These are phyloP conservation scores for Westerdykella aurantiaca DNA, from an alignment of 2,329 filamentous ascomycete species.

Conservation along the genomic window DNA sequence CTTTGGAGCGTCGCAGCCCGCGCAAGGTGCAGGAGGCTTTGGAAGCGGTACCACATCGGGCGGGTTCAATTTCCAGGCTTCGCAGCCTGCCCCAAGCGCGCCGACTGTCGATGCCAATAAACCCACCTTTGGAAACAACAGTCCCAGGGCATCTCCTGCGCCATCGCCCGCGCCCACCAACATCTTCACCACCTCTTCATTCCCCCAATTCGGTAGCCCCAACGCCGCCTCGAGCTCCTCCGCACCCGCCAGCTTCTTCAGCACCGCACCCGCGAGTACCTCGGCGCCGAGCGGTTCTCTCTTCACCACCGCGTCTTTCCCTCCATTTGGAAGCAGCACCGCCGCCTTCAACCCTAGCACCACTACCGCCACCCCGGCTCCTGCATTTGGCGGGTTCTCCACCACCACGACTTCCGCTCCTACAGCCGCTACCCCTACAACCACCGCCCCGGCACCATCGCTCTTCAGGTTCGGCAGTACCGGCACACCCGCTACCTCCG, in stretches of 20 bases:
- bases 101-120: neutral
- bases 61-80: neutral
- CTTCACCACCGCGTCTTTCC: neutral
- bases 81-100: neutral
- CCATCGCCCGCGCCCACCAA: constrained; percentile 21
- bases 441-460: too few relatives aligned
- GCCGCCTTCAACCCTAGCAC: neutral
- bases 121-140: constrained; percentile 9
- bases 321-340: constrained; percentile 1
- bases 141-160: constrained; percentile 15
- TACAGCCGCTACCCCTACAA: too few relatives aligned
- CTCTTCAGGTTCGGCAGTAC: constrained; percentile 19
- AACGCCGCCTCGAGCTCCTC: constrained; percentile 8
- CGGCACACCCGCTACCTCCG: too few relatives aligned
- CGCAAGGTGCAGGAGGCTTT: constrained; percentile 2
- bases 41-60: neutral
- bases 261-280: neutral
- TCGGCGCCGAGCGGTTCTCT: neutral
- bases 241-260: constrained; percentile 15
- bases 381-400: too few relatives aligned
- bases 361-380: too few relatives aligned
- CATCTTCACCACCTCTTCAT: constrained; percentile 26
- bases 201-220: constrained; percentile 26
- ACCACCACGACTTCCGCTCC: too few relatives aligned
- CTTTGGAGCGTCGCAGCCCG: neutral